Conservation (phyloP, 192 early-diverging fungal species). For the Dispira simplex region DNA sequence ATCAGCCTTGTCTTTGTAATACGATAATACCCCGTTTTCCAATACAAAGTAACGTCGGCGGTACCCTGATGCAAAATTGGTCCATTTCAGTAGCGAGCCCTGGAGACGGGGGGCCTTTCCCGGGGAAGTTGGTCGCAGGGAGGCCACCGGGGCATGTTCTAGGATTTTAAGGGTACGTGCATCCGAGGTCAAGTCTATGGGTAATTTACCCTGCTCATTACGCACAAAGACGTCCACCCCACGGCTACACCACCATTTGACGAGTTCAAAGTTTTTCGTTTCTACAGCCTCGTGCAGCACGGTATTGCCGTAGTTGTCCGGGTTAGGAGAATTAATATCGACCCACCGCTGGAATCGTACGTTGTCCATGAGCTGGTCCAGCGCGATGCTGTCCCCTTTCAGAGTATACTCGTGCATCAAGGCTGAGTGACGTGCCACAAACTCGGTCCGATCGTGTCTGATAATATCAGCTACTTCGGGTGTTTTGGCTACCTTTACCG, state of each 20-base stretch:
- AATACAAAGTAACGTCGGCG: constrained; percentile 68
- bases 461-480: constrained; percentile 29
- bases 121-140: constrained; percentile 28
- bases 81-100: constrained; percentile 68
- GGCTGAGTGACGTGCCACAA: constrained; percentile 26
- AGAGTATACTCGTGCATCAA: constrained; percentile 34
- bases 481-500: constrained; percentile 34
- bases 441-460: constrained; percentile 40
- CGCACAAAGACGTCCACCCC: constrained; percentile 59
- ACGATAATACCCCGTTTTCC: constrained; percentile 63
- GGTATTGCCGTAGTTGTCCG: constrained; percentile 34
- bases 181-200: constrained; percentile 35
- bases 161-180: constrained; percentile 34
- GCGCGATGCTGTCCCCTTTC: constrained; percentile 17
- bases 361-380: constrained; percentile 31
- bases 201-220: constrained; percentile 44
- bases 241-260: constrained; percentile 50
- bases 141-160: constrained; percentile 30
- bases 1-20: constrained; percentile 66
- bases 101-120: constrained; percentile 41
- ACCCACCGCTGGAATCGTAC: constrained; percentile 36
- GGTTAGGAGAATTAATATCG: constrained; percentile 52
- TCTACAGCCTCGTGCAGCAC: constrained; percentile 54
- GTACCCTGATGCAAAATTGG: constrained; percentile 72
- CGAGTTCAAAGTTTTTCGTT: constrained; percentile 42